These are phyloP conservation scores for Lachancea sp. DNA, from an alignment of 805 yeast species.

Conservation along the genomic window DNA sequence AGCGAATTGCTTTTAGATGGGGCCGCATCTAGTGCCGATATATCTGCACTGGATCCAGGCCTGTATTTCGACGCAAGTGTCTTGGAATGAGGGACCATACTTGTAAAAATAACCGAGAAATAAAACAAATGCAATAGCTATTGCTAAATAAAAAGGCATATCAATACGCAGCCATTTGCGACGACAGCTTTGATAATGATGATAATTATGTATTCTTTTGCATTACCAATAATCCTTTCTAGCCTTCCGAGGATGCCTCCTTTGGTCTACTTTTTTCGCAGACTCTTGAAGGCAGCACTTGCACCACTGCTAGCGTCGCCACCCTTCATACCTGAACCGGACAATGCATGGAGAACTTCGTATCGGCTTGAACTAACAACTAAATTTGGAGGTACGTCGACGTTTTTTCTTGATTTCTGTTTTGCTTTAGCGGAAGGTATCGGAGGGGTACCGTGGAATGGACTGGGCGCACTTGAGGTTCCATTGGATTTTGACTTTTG, in stretches of 20 bases:
- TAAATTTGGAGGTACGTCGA: slow-evolving; percentile 26
- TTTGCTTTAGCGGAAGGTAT: neutral
- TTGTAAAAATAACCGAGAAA: neutral
- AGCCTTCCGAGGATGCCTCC: neutral
- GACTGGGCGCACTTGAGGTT: neutral
- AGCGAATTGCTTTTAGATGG: slow-evolving; percentile 86
- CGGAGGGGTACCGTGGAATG: neutral
- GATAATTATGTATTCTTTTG: slow-evolving; percentile 2
- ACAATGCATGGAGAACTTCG: slow-evolving; percentile 27
- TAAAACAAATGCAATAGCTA: neutral
- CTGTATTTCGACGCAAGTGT: slow-evolving; percentile 72
- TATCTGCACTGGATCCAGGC: slow-evolving; percentile 78
- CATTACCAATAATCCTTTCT: slow-evolving; percentile 1
- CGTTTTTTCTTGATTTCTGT: slow-evolving; percentile 10
- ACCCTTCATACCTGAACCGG: slow-evolving; percentile 9
- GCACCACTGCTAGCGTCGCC: slow-evolving; percentile 31
- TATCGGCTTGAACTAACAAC: slow-evolving; percentile 32
- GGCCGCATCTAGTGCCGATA: slow-evolving; percentile 65
- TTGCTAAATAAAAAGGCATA: neutral
- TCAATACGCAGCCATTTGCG: neutral
- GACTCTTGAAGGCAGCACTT: slow-evolving; percentile 31
- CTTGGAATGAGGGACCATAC: slow-evolving; percentile 14
- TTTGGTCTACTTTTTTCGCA: slow-evolving; percentile 15
- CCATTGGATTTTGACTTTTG: neutral
- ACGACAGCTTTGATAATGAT: neutral